These are phyloP conservation scores for Rosa hybrid DNA, from an alignment of 331 rosid species.

Conservation along the genomic window DNA sequence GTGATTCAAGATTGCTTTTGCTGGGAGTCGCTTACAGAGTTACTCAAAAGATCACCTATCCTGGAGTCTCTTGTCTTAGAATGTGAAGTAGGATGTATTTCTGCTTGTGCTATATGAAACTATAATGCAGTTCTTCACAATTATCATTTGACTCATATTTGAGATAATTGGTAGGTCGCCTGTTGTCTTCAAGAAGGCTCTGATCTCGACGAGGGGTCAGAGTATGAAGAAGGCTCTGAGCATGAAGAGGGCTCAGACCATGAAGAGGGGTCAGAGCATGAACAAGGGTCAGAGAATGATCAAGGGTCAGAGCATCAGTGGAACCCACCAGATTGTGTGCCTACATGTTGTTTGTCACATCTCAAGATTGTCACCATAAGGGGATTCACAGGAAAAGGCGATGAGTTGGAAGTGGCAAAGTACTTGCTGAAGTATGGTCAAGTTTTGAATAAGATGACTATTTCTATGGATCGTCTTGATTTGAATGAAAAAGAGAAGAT, in stretches of 20 bases:
- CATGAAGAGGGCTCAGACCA: background rate
- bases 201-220: background rate
- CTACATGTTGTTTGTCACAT: background rate
- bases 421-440: background rate
- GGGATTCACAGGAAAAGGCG: background rate
- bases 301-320: background rate
- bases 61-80: background rate
- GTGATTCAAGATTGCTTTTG: background rate
- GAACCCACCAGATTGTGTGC: slow-evolving; percentile 6
- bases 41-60: background rate
- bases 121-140: background rate
- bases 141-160: background rate
- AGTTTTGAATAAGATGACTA: background rate
- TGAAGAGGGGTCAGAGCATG: background rate
- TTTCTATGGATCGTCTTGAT: background rate
- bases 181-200: background rate
- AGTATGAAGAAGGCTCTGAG: background rate
- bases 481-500: background rate
- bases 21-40: background rate
- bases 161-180: background rate
- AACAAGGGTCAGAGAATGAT: background rate
- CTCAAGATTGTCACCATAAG: background rate
- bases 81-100: background rate
- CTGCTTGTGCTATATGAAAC: background rate
- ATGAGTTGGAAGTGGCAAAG: background rate